phyloP scores from a whole-genome alignment of 805 yeast genomes.

The Candida ulmi region DNA sequence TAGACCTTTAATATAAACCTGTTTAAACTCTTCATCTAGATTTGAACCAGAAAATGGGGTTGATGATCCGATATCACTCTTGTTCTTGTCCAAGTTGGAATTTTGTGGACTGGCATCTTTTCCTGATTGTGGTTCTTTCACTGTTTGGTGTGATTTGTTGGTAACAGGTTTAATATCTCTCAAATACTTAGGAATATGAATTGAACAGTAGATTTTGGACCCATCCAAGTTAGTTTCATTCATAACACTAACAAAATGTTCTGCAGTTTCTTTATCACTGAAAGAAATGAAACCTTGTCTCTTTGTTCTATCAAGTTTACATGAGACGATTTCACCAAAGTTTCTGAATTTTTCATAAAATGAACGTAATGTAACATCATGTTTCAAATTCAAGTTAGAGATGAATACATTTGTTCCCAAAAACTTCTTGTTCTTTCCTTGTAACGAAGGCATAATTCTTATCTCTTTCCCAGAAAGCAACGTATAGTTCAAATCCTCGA shows the following conservation, averaged over 20 bases:
- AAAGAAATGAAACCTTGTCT: constrained; percentile 37
- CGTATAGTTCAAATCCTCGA: constrained; percentile 51
- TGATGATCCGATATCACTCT: neutral
- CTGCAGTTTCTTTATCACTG: constrained; percentile 28
- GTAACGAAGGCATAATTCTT: constrained; percentile 50
- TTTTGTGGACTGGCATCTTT: too few species aligned
- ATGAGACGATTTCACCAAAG: constrained; percentile 40
- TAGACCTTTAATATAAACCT: constrained; percentile 44
- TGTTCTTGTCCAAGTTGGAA: too few species aligned
- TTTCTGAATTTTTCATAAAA: constrained; percentile 45
- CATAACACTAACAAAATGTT: constrained; percentile 25
- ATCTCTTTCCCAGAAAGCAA: constrained; percentile 36
- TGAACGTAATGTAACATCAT: constrained; percentile 32
- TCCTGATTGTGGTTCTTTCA: too few species aligned
- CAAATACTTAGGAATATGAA: constrained; percentile 31
- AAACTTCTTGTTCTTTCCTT: constrained; percentile 33
- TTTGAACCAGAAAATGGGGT: neutral
- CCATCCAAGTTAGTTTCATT: constrained; percentile 28
- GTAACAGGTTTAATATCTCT: constrained; percentile 5
- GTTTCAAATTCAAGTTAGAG: constrained; percentile 31
- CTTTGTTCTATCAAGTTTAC: constrained; percentile 32
- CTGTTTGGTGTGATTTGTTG: neutral
- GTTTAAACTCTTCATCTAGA: constrained; percentile 9
- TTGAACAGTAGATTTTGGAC: constrained; percentile 29
- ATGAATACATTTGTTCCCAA: constrained; percentile 48